A percentile compares a stretch with the other conserved stretches of the same genome.
Conservation (phyloP, 179 eudicot species). For the Spinacia oleracea region DNA sequence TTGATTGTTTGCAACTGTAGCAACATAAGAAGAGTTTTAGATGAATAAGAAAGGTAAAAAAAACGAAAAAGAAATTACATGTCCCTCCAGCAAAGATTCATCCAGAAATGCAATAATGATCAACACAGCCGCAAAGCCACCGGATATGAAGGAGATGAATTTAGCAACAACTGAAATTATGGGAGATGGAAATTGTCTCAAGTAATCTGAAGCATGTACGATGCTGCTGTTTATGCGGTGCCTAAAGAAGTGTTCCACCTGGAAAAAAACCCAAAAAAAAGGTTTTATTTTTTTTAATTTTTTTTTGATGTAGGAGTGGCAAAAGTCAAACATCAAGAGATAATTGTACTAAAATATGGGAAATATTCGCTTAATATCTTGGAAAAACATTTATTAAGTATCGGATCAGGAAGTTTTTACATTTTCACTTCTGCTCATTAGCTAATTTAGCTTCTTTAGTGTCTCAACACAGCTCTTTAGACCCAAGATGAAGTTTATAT, state of each 20-base stretch:
- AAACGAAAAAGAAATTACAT: constrained; percentile 51
- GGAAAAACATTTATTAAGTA: not conserved
- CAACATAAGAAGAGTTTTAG: not conserved
- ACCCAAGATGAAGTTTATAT: not conserved
- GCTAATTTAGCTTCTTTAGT: not conserved
- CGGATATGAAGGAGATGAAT: constrained; percentile 86
- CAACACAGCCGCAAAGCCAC: constrained; percentile 90
- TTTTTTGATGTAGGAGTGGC: too few species aligned
- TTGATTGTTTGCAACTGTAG: not conserved
- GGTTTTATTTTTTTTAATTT: too few species aligned
- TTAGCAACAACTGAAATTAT: constrained; percentile 73
- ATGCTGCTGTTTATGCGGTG: constrained; percentile 81
- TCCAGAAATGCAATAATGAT: constrained; percentile 87
- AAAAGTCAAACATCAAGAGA: not conserved
- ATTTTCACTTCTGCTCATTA: not conserved
- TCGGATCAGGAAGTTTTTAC: not conserved
- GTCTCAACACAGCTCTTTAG: not conserved
- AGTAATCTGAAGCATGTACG: constrained; percentile 76
- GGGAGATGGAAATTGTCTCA: constrained; percentile 95
- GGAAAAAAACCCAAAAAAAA: constrained; percentile 23
- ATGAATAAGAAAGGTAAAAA: not conserved
- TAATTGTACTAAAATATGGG: not conserved
- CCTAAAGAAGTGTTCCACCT: constrained; percentile 96
- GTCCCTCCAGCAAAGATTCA: constrained; percentile 97
- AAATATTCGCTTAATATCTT: not conserved